Base-by-base conservation (phyloP, 176 grass and related monocot species). In the Musa beccarii region DNA sequence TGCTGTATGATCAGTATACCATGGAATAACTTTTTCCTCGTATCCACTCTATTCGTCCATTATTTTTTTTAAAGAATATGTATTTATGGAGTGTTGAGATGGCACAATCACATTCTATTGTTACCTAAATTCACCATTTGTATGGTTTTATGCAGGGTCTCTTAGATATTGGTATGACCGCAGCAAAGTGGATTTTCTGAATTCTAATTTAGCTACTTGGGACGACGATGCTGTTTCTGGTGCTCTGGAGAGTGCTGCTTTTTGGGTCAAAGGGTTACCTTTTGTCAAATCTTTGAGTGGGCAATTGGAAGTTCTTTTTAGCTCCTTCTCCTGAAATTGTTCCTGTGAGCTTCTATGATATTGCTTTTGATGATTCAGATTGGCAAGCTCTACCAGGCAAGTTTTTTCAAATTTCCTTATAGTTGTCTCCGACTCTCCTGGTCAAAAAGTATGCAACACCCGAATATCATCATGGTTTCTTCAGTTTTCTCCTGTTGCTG, bases 141-240 rank as follows among this genome's bases (percentile, higher is more conserved):
- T 76, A 64, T 54, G 62, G 24, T 28, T 66, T 23, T 78, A 59
- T 61, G 82, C 68, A 98, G 90, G 86, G 56, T 84, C 90, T 14
- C 82, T 98, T 52, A 93, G 76, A 78, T 98, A 98, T 72, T 98
- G 94, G 94, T 80, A 90, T 25, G 88, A 98, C 51, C 86, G 90
- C 63, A 87, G 86, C 75, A 89, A 87, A 71, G 90, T 89, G 65
- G 82, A 63, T 77, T 81, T 90, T 34, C 79, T 78, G 28, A 84
- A 82, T 85, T 72, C 94, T 54, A 83, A 89, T n/a, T 24, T 79
- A 52, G 88, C 94, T 78, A 59, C 87, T 5, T 93, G 94, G 94
- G 79, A 93, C 54, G 88, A 91, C 21, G 88, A 91, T 4, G 90
- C 90, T 4, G 88, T 93, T 29, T 49, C 54, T 8, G 54, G 69